Evolutionary conservation across 177 flowering plant species (phyloP).

Genomic region (Vitis hybrid): DNA sequence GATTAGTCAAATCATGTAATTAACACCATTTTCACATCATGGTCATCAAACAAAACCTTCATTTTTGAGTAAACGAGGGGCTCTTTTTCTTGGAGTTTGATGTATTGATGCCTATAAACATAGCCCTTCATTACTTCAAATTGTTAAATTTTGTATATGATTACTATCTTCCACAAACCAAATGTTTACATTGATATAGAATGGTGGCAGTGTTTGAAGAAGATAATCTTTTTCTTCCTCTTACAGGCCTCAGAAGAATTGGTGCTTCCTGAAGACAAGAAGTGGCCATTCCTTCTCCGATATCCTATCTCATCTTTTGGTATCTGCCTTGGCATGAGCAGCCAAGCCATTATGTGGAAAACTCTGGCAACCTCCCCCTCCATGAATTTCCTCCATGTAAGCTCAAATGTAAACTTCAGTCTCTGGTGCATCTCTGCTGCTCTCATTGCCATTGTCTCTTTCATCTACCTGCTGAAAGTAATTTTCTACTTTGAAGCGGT

Average conservation of each 20-base stretch:
- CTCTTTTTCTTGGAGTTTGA: too few species aligned
- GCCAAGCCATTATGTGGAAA: constrained; percentile 92
- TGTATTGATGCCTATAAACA: too few species aligned
- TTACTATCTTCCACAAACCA: too few species aligned
- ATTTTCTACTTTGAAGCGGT: constrained; percentile 81
- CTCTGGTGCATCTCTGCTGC: constrained; percentile 71
- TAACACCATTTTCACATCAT: too few species aligned
- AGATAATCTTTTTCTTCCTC: not conserved
- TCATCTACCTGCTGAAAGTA: constrained; percentile 57
- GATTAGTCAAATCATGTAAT: too few species aligned
- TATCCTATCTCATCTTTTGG: constrained; percentile 69
- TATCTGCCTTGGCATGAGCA: constrained; percentile 78
- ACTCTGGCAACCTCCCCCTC: constrained; percentile 54
- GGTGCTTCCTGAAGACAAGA: constrained; percentile 61
- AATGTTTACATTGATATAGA: too few species aligned
- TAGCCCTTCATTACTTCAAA: too few species aligned
- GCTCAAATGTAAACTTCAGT: constrained; percentile 41
- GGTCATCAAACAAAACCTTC: too few species aligned
- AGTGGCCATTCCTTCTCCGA: constrained; percentile 82
- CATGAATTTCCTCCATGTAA: constrained; percentile 56
- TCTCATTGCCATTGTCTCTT: constrained; percentile 30
- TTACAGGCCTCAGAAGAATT: constrained; percentile 59
- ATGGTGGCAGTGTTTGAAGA: too few species aligned
- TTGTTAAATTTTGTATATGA: too few species aligned
- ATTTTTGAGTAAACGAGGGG: too few species aligned